Base-by-base conservation (phyloP, 257 asterid species). In the Anisodus tanguticus region DNA sequence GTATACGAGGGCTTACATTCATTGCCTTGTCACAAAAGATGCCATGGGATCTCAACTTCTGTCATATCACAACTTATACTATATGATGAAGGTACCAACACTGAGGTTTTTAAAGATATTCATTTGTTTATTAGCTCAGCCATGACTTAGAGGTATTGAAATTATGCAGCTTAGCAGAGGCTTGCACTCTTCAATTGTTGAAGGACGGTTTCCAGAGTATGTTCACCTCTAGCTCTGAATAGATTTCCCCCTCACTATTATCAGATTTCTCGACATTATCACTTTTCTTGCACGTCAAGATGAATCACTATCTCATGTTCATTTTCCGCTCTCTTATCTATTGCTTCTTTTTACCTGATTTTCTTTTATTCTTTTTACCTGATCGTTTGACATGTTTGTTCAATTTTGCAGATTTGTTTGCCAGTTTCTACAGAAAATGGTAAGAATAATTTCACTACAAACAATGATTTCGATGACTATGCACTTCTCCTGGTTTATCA, bases 1-100 rank as follows among this genome's bases (percentile, higher is more conserved):
- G 49, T 96, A 94, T 85, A 89, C 97, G 0, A 93, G 99, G 87
- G 98, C 99, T 70, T 96, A 94, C 88, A 90, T 96, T 85, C 99
- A 94, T 86, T 92, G 95, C 90, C 98, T 94, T 41, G 98, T 92
- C 83, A 94, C 99, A 31, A 94, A 96, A 88, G 99, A 96, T 87
- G 99, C 99, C 63, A 94, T 92, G 98, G 99, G 98, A 79, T 96
- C 99, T 88, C 98, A 94, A 88, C 97, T 96, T 80, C 85, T 96
- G 81, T 94, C 98, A 41, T 93, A 92, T 90, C 98, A 96, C 92
- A 96, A 96, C 88, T 85, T 96, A 82, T 87, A 87, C 90, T 94
- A 93, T 91, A 96, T 94, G 98, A 87, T 94, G 98, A 94, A 93
- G 97, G 98, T 94, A 88, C 60, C 64, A 64, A 16, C 81, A 53